Evolutionary conservation across 208 protist genomes (phyloP).

Genomic region (Acanthamoeba sp.): DNA sequence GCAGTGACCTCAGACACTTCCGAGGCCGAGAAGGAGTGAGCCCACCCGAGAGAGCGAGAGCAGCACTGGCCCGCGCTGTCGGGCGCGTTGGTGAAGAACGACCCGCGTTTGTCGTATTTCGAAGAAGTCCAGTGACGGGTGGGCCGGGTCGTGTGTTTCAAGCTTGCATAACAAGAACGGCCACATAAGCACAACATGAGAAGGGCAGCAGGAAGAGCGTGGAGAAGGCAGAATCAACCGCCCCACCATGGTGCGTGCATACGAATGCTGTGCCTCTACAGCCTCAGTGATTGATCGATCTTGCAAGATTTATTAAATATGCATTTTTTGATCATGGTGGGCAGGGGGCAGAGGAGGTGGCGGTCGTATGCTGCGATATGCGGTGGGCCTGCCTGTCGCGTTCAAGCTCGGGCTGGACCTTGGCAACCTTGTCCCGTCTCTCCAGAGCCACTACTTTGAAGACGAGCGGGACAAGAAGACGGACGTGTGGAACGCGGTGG

Average conservation of each 20-base stretch:
- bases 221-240: not conserved
- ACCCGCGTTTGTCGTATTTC: too few relatives aligned
- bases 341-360: not conserved
- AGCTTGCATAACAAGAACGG: too few relatives aligned
- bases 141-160: too few relatives aligned
- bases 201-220: not conserved
- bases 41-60: not conserved
- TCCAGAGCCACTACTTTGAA: slow-evolving; percentile 16
- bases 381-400: not conserved
- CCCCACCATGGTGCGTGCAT: not conserved
- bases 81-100: not conserved
- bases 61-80: not conserved
- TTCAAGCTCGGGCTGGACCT: slow-evolving; percentile 35
- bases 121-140: too few relatives aligned
- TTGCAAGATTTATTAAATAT: not conserved
- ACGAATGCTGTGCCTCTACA: too few relatives aligned
- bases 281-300: not conserved
- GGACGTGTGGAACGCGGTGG: slow-evolving; percentile 47
- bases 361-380: not conserved
- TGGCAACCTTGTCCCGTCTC: not conserved
- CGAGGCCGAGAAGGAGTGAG: not conserved
- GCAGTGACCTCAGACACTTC: not conserved
- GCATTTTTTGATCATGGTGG: not conserved
- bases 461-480: slow-evolving; percentile 8
- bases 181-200: not conserved